Percentiles rank a stretch among this genome's conserved stretches.
Conservation (phyloP, 176 grass and related monocot species). For the Miscanthus lutarioriparius region DNA sequence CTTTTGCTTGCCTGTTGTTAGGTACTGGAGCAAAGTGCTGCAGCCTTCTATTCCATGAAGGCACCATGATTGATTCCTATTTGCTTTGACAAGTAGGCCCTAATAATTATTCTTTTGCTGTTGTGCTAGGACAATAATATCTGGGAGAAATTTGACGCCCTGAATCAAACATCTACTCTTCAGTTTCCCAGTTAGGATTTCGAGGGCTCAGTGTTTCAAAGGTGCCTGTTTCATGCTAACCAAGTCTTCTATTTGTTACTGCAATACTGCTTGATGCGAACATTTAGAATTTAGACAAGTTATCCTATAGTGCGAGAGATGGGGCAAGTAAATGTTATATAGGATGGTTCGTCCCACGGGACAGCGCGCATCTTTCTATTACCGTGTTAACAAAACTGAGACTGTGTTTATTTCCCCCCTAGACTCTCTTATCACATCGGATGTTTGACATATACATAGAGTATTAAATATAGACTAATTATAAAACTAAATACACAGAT, state of each 20-base stretch:
- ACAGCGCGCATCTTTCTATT: neutral
- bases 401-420: no score
- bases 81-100: no score
- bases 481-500: no score
- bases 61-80: no score
- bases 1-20: conserved; percentile 5
- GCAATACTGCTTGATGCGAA: neutral
- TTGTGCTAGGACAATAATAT: conserved; percentile 70
- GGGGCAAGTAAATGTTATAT: neutral
- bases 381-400: neutral
- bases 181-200: conserved; percentile 69
- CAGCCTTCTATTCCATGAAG: no score
- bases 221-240: conserved; percentile 26
- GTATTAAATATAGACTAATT: no score
- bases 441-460: no score
- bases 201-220: conserved; percentile 73
- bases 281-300: neutral
- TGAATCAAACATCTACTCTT: conserved; percentile 82
- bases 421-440: no score
- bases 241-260: conserved; percentile 13
- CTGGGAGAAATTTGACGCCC: conserved; percentile 62
- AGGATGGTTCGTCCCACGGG: neutral
- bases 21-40: neutral
- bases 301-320: neutral
- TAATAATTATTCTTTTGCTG: neutral